Evolutionary conservation across 2,329 filamentous ascomycete species (phyloP), one percentile per base, ranked within the genome.

Genomic region (Ophiocordyceps camponoti-floridani): DNA sequence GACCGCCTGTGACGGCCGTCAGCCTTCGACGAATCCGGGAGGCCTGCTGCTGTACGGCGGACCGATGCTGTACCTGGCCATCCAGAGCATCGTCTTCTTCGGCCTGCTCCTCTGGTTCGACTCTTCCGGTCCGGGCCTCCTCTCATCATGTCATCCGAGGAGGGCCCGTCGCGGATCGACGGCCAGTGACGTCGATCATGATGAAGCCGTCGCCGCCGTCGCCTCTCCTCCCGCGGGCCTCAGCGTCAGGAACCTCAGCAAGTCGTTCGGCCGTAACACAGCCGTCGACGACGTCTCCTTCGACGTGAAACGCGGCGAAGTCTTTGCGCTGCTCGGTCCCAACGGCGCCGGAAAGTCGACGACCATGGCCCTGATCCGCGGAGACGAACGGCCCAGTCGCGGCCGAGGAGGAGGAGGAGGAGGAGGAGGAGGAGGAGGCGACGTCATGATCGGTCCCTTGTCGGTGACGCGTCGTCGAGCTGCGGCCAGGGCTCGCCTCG

Each of bases 301-400:
- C 54, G 81, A 82, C 16, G 81, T 95, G 30, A 73, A 75, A 14
- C 77, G 75, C 43, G 82, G 84, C 43, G 82, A 94, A 57, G 83
- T 94, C 1, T 94, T 94, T 61, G 87, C 87, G 0, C 70, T 95
- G 0, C 72, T 96, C 1, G 88, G 88, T 0, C 87, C 88, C 14
- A 94, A 94, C 56, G 87, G 88, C 23, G 89, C 88, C 1, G 88
- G 88, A 46, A 95, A 95, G 55, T 86, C 81, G 0, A 94, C 87
- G 0, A 93, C 83, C 0, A 94, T 95, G 52, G 85, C 81, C 1
- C 68, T 94, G 40, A 86, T 96, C 51, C 77, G 88, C 49, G 89
- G 89, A n/a, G 88, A 95, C 54, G 72, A 89, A 27, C 77, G 78
- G 44, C 86, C 87, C 0, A 78, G 74, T 43, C 64, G 64, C 45